Evolutionary conservation across 2,329 filamentous ascomycete species (phyloP), one percentile per base, ranked within the genome.

Genomic region (Diplodia seriata): DNA sequence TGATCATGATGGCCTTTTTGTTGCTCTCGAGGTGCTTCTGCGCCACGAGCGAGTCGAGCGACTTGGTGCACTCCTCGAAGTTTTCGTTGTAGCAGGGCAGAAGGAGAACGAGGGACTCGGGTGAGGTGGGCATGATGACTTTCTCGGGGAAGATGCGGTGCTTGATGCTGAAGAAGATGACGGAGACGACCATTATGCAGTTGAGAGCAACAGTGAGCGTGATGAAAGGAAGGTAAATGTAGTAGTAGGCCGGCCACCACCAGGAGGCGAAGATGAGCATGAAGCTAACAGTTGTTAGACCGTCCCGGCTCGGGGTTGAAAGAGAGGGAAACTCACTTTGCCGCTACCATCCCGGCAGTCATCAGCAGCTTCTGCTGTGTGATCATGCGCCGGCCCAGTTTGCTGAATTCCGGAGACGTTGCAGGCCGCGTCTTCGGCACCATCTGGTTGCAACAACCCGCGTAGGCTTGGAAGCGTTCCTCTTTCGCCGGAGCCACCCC

Each of bases 61-160:
- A 84, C 2, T 78, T 76, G 3, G 74, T 77, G 29, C 83, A 73
- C 69, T 85, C 83, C 4, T 83, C 75, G 7, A 74, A 72, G 0
- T 81, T 83, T 70, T 85, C 82, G 70, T 84, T 85, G 73, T 85
- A 85, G 73, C 83, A 85, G 1, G 83, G 82, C 4, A 85, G 74
- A 38, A 84, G 72, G 36, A 83, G 70, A 2, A 84, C 81, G 75
- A 84, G 77, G 59, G 77, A 77, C 71, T 85, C 82, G 0, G 81
- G 81, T 75, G 76, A 0, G 26, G 63, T 56, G 8, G 69, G 69
- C 38, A 26, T 50, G 29, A 53, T 69, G 31, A 63, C 20, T 9
- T 68, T 38, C 59, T 68, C 66, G 56, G 73, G 40, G 31, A 79
- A 72, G 50, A 83, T 79, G 63, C 76, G 78, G 33, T 81, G 36